Evolutionary conservation across 1,284 basidiomycete genomes (phyloP), one percentile per base, ranked within the genome.

Genomic region (Cryptococcus sp.): DNA sequence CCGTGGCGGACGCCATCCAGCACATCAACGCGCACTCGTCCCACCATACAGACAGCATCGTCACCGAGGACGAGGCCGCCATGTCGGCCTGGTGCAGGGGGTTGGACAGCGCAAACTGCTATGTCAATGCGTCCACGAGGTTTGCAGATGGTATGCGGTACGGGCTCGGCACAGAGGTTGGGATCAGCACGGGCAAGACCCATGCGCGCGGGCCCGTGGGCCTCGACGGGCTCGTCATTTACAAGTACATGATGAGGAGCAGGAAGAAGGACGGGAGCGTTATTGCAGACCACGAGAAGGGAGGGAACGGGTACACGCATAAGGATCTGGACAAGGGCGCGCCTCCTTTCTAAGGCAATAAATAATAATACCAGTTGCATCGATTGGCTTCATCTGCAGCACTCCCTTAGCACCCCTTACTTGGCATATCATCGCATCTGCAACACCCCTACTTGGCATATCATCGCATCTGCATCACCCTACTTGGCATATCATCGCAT

Each of bases 101-200:
- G 2, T 86, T 98, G 24, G 92, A 95, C 75, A 89, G 87, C 2
- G 90, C 96, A 1, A 93, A 94, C 50, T 91, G 91, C 8, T 98
- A 89, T 69, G 84, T 97, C 62, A 99, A 99, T 68, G 91, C 93
- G 3, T 90, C 87, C 62, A 96, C 96, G 8, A 84, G 96, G 46
- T 98, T 99, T 70, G 89, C 94, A 0, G 96, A 99, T 76, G 96
- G 96, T 1, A 98, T 95, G 78, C 80, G 96, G 55, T 99, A 93
- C 76, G 96, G 96, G 0, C 91, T 97, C 63, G 96, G 96, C 1
- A 95, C 96, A 1, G 96, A 98, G 77, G 95, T 99, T 1, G 96
- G 96, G 9, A 97, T 99, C 71, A 89, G 87, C 71, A 99, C 96
- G 0, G 93, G 93, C 2, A 87, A 91, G 68, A 97, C 96, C 53